Conservation (phyloP, 306 rosid species). For the Dalbergia oliveri region DNA sequence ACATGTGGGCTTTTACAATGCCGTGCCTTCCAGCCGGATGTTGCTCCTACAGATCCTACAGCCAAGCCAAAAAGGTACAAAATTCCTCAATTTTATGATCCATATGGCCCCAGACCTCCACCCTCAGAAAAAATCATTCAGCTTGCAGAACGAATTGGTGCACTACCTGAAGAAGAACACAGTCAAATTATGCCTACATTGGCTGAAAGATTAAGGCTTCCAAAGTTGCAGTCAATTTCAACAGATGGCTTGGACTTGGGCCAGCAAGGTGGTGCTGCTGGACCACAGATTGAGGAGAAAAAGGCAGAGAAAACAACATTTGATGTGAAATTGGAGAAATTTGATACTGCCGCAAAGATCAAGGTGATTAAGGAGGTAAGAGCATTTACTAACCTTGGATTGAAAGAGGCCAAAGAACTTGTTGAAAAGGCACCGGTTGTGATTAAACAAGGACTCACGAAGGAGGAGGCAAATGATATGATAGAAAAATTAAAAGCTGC, state of each 20-base stretch:
- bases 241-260: slow-evolving; percentile 63
- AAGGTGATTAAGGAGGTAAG: slow-evolving; percentile 69
- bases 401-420: slow-evolving; percentile 68
- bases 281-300: slow-evolving; percentile 59
- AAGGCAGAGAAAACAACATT: slow-evolving; percentile 64
- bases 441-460: slow-evolving; percentile 62
- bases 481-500: slow-evolving; percentile 63
- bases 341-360: slow-evolving; percentile 61
- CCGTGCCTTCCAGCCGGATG: slow-evolving; percentile 55
- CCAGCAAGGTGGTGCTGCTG: slow-evolving; percentile 42
- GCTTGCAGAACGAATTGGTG: slow-evolving; percentile 58
- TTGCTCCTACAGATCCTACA: slow-evolving; percentile 50
- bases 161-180: slow-evolving; percentile 55
- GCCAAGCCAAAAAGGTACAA: slow-evolving; percentile 53
- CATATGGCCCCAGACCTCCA: slow-evolving; percentile 63
- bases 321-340: slow-evolving; percentile 62
- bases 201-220: slow-evolving; percentile 54
- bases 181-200: slow-evolving; percentile 57
- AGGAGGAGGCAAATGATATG: slow-evolving; percentile 61
- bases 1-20: slow-evolving; percentile 37
- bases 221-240: slow-evolving; percentile 62
- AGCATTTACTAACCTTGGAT: slow-evolving; percentile 58
- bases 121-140: slow-evolving; percentile 58
- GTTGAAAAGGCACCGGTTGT: slow-evolving; percentile 60
- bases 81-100: slow-evolving; percentile 59